Evolutionary conservation across 805 yeast species (phyloP), one percentile per base, ranked within the genome.

Genomic region (Vanderwaltozyma yarrowii): DNA sequence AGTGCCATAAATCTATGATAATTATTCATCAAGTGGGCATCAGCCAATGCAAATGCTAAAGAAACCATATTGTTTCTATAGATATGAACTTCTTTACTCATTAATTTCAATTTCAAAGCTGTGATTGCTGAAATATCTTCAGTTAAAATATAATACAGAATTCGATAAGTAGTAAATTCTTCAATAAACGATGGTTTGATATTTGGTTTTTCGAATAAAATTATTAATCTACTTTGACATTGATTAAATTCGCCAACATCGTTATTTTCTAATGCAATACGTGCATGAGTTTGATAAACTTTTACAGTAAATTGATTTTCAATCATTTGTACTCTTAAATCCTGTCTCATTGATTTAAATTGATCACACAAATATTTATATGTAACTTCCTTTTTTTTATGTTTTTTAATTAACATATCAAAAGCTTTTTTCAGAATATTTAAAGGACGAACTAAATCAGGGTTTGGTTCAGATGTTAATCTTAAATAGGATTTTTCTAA

Each of bases 171-270:
- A 29, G 76, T 59, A 50, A 84, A 85, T 53, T 88, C 96, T 33
- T 69, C 63, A 13, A 33, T 30, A 39, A 65, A 64, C 12, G 64
- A 56, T 10, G 66, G 62, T 24, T 46, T 49, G n/a, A 62, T 54
- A 8, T 61, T 58, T 5, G 64, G 63, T 18, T 51, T 49, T 20
- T 65, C 71, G 52, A 80, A 88, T 18, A 88, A 63, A 32, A 71
- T 66, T 45, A 74, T 74, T 36, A 92, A 62, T 50, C 86, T 85
- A 13, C 94, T 76, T 58, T 83, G 94, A 56, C 97, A 92, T 58
- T 89, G 96, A 62, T 92, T 92, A 58, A 83, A 87, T 58, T 92
- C 97, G 9, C 96, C 96, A 45, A 89, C 62, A 58, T 89, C 98
- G 30, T 73, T 70, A 52, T 81, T 78, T 47, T 78, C 81, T 28